Percentiles rank a stretch among this genome's conserved stretches.
These are phyloP conservation scores for Candida boleticola DNA, from an alignment of 805 yeast species.

Conservation along the genomic window DNA sequence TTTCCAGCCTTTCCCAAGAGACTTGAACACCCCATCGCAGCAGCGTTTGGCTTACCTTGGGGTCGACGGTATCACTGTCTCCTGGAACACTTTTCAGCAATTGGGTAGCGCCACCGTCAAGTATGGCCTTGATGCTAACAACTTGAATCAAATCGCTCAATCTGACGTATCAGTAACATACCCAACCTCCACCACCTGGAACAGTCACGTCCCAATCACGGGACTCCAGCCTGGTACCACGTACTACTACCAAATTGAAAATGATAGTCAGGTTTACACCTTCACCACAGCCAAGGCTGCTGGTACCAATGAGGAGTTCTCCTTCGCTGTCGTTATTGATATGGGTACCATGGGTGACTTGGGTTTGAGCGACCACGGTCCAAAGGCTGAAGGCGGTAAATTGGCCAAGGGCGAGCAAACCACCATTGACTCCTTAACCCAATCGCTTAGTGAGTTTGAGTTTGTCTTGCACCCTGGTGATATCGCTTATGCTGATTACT, in stretches of 20 bases:
- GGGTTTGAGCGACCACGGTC: conserved; percentile 11
- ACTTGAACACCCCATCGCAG: conserved; percentile 8
- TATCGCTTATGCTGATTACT: conserved; percentile 14
- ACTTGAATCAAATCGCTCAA: conserved; percentile 9
- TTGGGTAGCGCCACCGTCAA: conserved; percentile 10
- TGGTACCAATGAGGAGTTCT: conserved; percentile 10
- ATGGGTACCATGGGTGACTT: conserved; percentile 14
- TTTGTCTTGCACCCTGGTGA: conserved; percentile 15
- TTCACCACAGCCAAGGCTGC: conserved; percentile 13
- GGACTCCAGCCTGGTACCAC: conserved; percentile 13
- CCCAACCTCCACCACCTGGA: conserved; percentile 13
- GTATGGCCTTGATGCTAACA: conserved; percentile 8
- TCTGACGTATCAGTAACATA: conserved; percentile 12
- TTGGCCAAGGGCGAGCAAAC: conserved; percentile 12
- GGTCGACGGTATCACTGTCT: conserved; percentile 11
- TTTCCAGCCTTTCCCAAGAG: conserved; percentile 1
- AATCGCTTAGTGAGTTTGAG: conserved; percentile 9
- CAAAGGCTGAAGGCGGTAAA: conserved; percentile 11
- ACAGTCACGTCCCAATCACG: conserved; percentile 11
- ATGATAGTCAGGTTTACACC: conserved; percentile 7
- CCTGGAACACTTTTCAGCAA: conserved; percentile 13
- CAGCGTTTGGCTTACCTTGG: conserved; percentile 13
- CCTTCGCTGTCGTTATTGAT: conserved; percentile 12
- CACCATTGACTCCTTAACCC: conserved; percentile 11
- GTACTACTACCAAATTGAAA: conserved; percentile 12